phyloP scores from a whole-genome alignment of 345 rosid species.

The Leavenworthia alabamica region DNA sequence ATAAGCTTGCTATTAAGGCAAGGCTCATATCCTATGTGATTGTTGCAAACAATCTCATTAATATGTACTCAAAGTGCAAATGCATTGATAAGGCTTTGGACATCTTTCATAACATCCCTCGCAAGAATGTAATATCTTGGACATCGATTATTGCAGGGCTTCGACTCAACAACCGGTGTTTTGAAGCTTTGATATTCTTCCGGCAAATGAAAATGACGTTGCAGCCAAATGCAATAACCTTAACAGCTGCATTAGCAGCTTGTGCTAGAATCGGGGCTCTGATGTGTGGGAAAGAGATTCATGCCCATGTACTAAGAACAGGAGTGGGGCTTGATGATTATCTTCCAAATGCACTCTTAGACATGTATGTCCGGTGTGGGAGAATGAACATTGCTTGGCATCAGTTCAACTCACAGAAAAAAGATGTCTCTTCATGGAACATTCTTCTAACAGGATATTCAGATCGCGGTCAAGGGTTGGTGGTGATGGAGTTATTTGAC shows the following conservation, averaged over 20 bases:
- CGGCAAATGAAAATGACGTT: conserved; percentile 49
- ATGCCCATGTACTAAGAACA: conserved; percentile 55
- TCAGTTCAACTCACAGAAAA: conserved; percentile 48
- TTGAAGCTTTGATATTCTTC: conserved; percentile 67
- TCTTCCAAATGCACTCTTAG: conserved; percentile 62
- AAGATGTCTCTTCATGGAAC: conserved; percentile 76
- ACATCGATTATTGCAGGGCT: conserved; percentile 69
- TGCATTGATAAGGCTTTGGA: conserved; percentile 55
- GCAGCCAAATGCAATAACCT: conserved; percentile 61
- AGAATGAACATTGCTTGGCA: conserved; percentile 54
- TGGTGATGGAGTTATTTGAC: conserved; percentile 49
- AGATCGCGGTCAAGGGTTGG: conserved; percentile 54
- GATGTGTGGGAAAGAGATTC: conserved; percentile 77
- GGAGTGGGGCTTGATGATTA: conserved; percentile 50
- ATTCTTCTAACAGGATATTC: conserved; percentile 66
- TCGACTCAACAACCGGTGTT: conserved; percentile 62
- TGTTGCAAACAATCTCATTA: conserved; percentile 62
- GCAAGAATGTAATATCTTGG: conserved; percentile 82
- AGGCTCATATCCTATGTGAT: conserved; percentile 50
- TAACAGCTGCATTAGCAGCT: conserved; percentile 67
- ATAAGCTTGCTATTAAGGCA: conserved; percentile 48
- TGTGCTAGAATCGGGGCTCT: conserved; percentile 79
- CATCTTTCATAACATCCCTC: conserved; percentile 52
- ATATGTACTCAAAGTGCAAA: conserved; percentile 85
- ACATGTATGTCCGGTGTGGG: conserved; percentile 81